Evolutionary conservation across 2,329 filamentous ascomycete species (phyloP).

Genomic region (Tolypocladium ovalisporum): DNA sequence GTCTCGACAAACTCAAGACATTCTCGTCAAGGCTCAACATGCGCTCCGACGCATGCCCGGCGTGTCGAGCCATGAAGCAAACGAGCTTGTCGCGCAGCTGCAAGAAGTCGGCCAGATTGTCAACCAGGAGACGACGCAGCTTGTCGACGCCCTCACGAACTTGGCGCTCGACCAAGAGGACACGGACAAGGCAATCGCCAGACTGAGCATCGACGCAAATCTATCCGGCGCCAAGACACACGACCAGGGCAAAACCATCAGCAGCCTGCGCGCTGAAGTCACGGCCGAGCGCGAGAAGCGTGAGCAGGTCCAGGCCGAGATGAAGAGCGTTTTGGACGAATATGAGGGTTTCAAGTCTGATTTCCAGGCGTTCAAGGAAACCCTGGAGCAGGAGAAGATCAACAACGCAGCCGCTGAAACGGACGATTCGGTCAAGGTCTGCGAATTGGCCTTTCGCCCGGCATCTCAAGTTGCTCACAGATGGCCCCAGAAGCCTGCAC

Average conservation of each 20-base stretch:
- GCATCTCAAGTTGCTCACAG: background rate
- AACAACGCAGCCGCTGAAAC: constrained; percentile 9
- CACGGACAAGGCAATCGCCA: constrained; percentile 24
- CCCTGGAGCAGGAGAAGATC: constrained; percentile 7
- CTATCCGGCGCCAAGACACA: constrained; percentile 22
- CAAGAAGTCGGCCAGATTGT: constrained; percentile 25
- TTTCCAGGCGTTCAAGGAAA: constrained; percentile 17
- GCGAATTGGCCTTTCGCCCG: constrained; percentile 4
- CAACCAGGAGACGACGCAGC: constrained; percentile 26
- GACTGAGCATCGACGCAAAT: constrained; percentile 27
- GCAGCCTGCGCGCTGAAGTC: constrained; percentile 19
- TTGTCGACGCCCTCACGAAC: constrained; percentile 26
- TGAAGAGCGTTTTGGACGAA: constrained; percentile 15
- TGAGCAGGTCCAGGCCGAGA: constrained; percentile 14
- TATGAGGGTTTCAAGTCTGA: constrained; percentile 15
- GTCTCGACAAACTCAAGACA: constrained; percentile 21
- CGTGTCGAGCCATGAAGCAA: constrained; percentile 21
- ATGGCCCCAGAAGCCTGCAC: background rate
- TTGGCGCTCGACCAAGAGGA: constrained; percentile 25
- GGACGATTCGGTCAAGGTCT: constrained; percentile 20
- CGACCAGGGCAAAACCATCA: constrained; percentile 20
- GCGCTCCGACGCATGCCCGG: constrained; percentile 28
- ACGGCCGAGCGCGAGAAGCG: constrained; percentile 19
- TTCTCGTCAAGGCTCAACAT: constrained; percentile 25
- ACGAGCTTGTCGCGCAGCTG: constrained; percentile 21